phyloP scores from a whole-genome alignment of 495 filamentous ascomycete genomes.

The Evernia prunastri region DNA sequence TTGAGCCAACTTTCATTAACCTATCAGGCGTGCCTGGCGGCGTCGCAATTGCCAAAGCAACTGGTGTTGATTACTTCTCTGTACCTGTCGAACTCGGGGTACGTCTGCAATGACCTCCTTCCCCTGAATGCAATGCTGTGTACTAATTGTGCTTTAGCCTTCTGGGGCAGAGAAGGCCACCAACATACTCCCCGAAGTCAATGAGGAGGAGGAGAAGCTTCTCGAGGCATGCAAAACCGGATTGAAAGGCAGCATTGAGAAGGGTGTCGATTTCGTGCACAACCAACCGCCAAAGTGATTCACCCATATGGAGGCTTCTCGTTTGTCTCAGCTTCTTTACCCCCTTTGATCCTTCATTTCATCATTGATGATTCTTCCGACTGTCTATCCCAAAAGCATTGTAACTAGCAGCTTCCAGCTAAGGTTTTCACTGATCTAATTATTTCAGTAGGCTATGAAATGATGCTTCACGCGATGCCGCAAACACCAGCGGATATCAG shows the following conservation, averaged over 20 bases:
- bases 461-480: background rate
- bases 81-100: slow-evolving; percentile 91
- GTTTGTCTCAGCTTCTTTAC: slow-evolving; percentile 19
- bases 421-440: slow-evolving; percentile 18
- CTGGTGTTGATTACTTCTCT: slow-evolving; percentile 90
- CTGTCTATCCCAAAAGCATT: slow-evolving; percentile 11
- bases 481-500: background rate
- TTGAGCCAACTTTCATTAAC: slow-evolving; percentile 93
- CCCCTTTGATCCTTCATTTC: slow-evolving; percentile 2
- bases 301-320: slow-evolving; percentile 21
- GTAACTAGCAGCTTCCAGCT: slow-evolving; percentile 14
- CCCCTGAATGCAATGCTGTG: slow-evolving; percentile 1
- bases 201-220: slow-evolving; percentile 78
- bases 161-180: slow-evolving; percentile 74
- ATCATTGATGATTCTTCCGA: slow-evolving; percentile 1
- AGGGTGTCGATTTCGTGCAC: slow-evolving; percentile 85
- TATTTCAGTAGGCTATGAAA: slow-evolving; percentile 21
- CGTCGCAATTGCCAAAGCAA: slow-evolving; percentile 70
- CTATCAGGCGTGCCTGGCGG: slow-evolving; percentile 84
- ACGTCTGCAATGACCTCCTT: slow-evolving; percentile 37
- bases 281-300: slow-evolving; percentile 72
- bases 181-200: slow-evolving; percentile 67
- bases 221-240: slow-evolving; percentile 66
- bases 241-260: slow-evolving; percentile 85
- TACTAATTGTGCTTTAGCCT: slow-evolving; percentile 50